Conservation (phyloP, 495 filamentous ascomycete genomes). For the Penicillium bialowiezense region DNA sequence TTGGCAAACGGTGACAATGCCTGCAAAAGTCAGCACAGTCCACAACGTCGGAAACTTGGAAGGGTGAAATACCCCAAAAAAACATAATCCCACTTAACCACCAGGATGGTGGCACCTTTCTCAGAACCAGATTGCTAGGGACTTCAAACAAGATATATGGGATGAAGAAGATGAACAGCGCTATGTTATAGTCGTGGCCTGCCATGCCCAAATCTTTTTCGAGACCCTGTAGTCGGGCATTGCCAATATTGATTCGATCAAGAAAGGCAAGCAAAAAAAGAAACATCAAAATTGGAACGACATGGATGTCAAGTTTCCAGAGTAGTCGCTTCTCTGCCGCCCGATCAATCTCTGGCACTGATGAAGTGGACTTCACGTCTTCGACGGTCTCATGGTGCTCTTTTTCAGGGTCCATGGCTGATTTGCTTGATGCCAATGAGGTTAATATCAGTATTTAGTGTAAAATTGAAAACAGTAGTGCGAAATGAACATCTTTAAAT, state of each 20-base stretch:
- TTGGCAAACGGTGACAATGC: constrained; percentile 53
- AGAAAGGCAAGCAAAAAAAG: constrained; percentile 43
- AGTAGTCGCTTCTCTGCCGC: constrained; percentile 32
- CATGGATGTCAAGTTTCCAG: constrained; percentile 39
- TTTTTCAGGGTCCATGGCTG: constrained; percentile 15
- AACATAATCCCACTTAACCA: constrained; percentile 55
- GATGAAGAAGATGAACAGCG: constrained; percentile 63
- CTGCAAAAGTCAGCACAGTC: constrained; percentile 7
- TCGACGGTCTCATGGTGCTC: constrained; percentile 14
- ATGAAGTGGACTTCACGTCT: constrained; percentile 8
- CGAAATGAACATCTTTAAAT: background rate
- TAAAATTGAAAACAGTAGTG: background rate
- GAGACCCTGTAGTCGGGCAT: constrained; percentile 60
- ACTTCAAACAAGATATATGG: constrained; percentile 66
- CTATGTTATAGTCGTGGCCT: constrained; percentile 58
- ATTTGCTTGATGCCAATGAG: background rate
- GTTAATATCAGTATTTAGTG: background rate
- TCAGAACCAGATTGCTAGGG: constrained; percentile 64
- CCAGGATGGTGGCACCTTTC: constrained; percentile 58
- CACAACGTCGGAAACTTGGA: background rate
- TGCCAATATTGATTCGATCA: constrained; percentile 59
- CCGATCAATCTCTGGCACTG: constrained; percentile 12
- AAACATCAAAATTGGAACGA: constrained; percentile 37
- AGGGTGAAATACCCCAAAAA: constrained; percentile 45
- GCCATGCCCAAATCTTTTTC: constrained; percentile 55